Percentiles rank a stretch among this genome's conserved stretches.
Evolutionary conservation across 2,329 filamentous ascomycete species (phyloP).

Genomic region (Aureobasidium sp.): DNA sequence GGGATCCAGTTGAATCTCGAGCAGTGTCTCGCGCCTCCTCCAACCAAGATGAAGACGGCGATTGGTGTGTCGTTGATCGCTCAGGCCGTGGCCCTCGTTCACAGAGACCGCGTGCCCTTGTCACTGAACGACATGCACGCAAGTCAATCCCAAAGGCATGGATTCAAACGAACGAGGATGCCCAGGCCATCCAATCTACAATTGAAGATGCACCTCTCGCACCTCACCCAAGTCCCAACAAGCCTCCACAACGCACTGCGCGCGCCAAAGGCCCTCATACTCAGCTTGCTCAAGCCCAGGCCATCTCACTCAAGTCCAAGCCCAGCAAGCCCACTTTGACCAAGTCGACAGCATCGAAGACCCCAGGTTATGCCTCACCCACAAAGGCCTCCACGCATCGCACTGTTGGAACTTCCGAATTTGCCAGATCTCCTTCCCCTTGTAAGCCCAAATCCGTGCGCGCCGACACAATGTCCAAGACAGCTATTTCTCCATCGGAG

Average conservation of each 20-base stretch:
- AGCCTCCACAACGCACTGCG: background rate
- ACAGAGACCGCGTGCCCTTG: background rate
- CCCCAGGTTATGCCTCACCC: slow-evolving; percentile 7
- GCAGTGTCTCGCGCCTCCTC: background rate
- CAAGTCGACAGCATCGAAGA: background rate
- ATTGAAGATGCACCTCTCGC: background rate
- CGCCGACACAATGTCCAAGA: background rate
- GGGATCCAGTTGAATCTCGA: background rate
- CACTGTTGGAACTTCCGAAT: background rate
- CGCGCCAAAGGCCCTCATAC: background rate
- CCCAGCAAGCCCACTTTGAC: slow-evolving; percentile 9
- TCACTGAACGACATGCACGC: slow-evolving; percentile 21
- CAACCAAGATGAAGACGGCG: background rate
- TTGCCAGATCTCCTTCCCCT: background rate
- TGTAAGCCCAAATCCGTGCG: background rate
- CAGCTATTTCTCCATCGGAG: background rate
- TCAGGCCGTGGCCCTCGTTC: background rate
- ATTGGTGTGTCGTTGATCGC: slow-evolving; percentile 1
- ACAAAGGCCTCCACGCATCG: slow-evolving; percentile 11
- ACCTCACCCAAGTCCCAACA: background rate
- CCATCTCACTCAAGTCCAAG: slow-evolving; percentile 6
- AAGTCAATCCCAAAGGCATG: slow-evolving; percentile 24
- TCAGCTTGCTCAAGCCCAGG: background rate
- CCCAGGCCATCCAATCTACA: background rate
- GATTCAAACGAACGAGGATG: slow-evolving; percentile 15